Evolutionary conservation across 2,329 filamentous ascomycete species (phyloP), one percentile per base, ranked within the genome.

Genomic region (Annulohypoxylon truncatum): DNA sequence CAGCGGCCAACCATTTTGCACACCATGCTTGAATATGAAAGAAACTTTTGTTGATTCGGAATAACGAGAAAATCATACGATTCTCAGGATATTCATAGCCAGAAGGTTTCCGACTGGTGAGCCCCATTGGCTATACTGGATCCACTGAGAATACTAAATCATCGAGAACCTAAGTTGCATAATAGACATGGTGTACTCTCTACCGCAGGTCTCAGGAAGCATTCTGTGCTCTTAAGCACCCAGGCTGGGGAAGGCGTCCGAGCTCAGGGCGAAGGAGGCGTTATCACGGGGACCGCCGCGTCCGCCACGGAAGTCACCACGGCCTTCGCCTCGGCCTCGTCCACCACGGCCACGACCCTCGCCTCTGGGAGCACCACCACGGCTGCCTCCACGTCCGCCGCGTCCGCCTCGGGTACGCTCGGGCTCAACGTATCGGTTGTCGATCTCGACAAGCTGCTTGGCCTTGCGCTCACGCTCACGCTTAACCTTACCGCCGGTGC

Each of bases 391-490:
- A 67, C 83, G 83, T 61, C 84, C 83, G 58, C 85, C 82, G 72
- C 85, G 81, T 74, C 85, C 84, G 72, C 87, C 85, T 72, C 84
- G 81, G 71, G 81, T 76, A 70, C 89, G 87, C 74, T 89, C 85
- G 64, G 87, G 85, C 84, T 95, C 92, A 74, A 92, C 86, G 79
- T 87, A 93, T 78, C 92, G 88, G 83, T 94, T 89, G 81, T 97
- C 94, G 72, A 97, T 92, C 77, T 97, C 93, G 76, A 98, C 80
- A 79, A 92, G 82, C 81, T 92, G 89, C 91, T 97, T 97, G 83
- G 92, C 88, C 89, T 96, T 96, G 84, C 92, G 91, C 85, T 95
- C 91, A 79, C 93, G 93, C 85, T 95, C 89, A 78, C 92, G 92
- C 85, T 88, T 86, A 80, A 89, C 82, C 90, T 97, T 97, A 83